Evolutionary conservation across 768 basidiomycete genomes (phyloP).

Genomic region (Lactifluus rugatus): DNA sequence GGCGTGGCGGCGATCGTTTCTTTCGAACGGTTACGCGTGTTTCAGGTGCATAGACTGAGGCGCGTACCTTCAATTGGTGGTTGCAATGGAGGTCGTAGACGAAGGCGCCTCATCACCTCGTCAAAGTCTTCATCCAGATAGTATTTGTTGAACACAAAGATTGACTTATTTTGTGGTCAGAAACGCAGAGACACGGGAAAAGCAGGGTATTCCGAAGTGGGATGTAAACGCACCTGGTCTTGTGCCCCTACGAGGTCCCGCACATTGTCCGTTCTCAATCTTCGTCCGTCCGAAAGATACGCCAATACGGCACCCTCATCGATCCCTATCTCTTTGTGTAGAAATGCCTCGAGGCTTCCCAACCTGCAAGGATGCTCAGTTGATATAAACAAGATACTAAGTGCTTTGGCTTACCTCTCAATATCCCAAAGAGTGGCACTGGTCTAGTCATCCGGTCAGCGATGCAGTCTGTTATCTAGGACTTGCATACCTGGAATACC

Average conservation of each 20-base stretch:
- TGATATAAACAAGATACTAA: not conserved
- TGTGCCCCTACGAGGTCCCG: conserved; percentile 66
- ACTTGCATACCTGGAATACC: conserved; percentile 26
- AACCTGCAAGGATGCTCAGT: conserved; percentile 31
- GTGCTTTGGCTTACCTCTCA: conserved; percentile 44
- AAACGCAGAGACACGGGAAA: not conserved
- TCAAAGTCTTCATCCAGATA: conserved; percentile 64
- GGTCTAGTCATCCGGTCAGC: conserved; percentile 28
- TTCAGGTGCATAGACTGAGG: not conserved
- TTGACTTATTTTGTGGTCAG: conserved; percentile 34
- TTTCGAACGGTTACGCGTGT: conserved; percentile 22
- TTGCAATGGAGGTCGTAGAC: conserved; percentile 49
- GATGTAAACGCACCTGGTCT: conserved; percentile 49
- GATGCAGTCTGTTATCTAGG: not conserved
- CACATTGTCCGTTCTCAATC: conserved; percentile 60
- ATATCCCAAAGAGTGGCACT: conserved; percentile 66
- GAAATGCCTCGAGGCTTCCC: conserved; percentile 59
- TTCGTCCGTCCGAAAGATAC: conserved; percentile 70
- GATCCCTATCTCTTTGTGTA: conserved; percentile 63
- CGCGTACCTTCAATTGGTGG: conserved; percentile 60
- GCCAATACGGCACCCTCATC: conserved; percentile 62
- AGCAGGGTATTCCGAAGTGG: not conserved
- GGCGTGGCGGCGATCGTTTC: conserved; percentile 59
- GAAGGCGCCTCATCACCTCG: conserved; percentile 56
- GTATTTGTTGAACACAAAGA: conserved; percentile 78